These are phyloP conservation scores for Isatis lusitanica DNA, from an alignment of 441 rosid species.

Conservation along the genomic window DNA sequence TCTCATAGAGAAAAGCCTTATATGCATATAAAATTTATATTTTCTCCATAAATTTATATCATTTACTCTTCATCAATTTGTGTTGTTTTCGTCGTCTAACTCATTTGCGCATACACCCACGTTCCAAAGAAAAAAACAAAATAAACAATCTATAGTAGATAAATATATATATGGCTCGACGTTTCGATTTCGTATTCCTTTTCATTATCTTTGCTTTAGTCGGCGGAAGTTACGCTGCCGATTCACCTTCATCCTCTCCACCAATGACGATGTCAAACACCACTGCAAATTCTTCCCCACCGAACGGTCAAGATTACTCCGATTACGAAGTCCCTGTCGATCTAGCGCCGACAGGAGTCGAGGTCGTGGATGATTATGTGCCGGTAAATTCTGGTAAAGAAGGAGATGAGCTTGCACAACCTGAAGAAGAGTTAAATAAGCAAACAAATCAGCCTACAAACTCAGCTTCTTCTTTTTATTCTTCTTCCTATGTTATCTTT, in stretches of 20 bases:
- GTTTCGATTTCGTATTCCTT: not conserved
- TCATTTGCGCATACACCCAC: too few relatives aligned
- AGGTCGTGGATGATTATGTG: constrained; percentile 25
- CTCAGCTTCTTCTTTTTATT: constrained; percentile 11
- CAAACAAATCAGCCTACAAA: not conserved
- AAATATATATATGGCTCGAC: constrained; percentile 8
- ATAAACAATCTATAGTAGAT: too few relatives aligned
- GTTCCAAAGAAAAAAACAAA: too few relatives aligned
- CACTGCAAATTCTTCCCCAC: constrained; percentile 3
- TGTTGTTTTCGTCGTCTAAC: too few relatives aligned
- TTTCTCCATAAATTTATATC: too few relatives aligned
- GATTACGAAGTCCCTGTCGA: constrained; percentile 30
- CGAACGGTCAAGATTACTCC: constrained; percentile 10
- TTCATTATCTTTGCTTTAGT: too few relatives aligned
- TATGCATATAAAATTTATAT: too few relatives aligned
- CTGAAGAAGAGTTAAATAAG: not conserved
- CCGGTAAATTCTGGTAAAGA: not conserved
- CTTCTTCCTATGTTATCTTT: not conserved
- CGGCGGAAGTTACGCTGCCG: too few relatives aligned
- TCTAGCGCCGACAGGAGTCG: constrained; percentile 28
- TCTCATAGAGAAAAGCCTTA: too few relatives aligned
- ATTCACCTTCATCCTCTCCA: too few relatives aligned
- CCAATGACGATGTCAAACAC: constrained; percentile 7
- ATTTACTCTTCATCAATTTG: too few relatives aligned
- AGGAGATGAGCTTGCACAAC: constrained; percentile 18